Evolutionary conservation across 148 eudicot species (phyloP), one percentile per base, ranked within the genome.

Genomic region (Amaranthus palmeri): DNA sequence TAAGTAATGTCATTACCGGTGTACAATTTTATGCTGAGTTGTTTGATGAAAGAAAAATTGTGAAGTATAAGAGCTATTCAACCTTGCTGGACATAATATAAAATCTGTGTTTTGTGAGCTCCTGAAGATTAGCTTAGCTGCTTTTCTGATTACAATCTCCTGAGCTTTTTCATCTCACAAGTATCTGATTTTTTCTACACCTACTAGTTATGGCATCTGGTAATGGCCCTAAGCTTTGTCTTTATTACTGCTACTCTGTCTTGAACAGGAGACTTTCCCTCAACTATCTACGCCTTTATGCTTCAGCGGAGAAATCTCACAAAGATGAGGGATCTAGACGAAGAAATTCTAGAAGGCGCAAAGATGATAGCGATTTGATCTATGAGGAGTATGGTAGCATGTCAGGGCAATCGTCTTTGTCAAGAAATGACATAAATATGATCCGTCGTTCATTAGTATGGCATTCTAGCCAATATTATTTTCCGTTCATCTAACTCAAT

Each of bases 401-500:
- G 75, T 69, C 84, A 65, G 81, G 74, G 50, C 76, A 70, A 64
- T 79, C 83, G n/a, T 25, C 86, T 78, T 78, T 82, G 68, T 88
- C 97, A 66, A 95, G 88, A 85, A 88, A 85, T 80, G 97, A 89
- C 86, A 85, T 78, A 67, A 90, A 80, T 84, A 76, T 70, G 77
- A 84, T 86, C 67, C 92, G 90, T 17, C 99, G 97, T 17, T 86
- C 99, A 69, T 96, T 89, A 77, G 99, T 92, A 88, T 77, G 88
- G 68, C 60, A 25, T 74, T 58, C 55, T 76, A 18, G 11, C 49
- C 57, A 65, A 70, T 25, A 51, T 61, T 72, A 46, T 11, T 70
- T 68, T 74, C 61, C 40, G 52, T 73, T 4, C 42, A 40, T 55
- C 70, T 66, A 62, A 25, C 51, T 67, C 36, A 42, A 61, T 55